A percentile compares a stretch with the other conserved stretches of the same genome.
phyloP scores from a whole-genome alignment of 2,329 filamentous ascomycete genomes.

The Hypoxylon sp. region DNA sequence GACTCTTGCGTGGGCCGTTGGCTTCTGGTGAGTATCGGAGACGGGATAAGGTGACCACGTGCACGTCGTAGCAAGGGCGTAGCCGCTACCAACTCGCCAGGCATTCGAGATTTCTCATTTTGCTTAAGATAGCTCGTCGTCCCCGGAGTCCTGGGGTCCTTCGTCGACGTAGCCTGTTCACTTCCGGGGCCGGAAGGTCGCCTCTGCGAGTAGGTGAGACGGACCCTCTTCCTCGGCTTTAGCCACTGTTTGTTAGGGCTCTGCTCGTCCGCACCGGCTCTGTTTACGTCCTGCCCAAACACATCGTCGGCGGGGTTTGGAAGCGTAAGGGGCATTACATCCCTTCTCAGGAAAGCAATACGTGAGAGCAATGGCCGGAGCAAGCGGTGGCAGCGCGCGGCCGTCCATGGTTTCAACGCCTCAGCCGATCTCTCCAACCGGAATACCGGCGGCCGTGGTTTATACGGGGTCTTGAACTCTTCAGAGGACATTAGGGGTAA shows the following conservation, averaged over 20 bases:
- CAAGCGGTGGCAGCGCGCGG: conserved; percentile 57
- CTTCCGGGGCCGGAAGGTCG: conserved; percentile 23
- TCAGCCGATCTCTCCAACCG: conserved; percentile 36
- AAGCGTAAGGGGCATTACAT: conserved; percentile 39
- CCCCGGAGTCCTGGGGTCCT: conserved; percentile 18
- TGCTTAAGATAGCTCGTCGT: conserved; percentile 35
- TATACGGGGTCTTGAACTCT: conserved; percentile 36
- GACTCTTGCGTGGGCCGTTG: not conserved
- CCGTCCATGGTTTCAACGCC: conserved; percentile 53
- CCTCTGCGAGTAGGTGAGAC: conserved; percentile 49
- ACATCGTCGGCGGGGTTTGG: conserved; percentile 11
- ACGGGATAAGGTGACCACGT: conserved; percentile 43
- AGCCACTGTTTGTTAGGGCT: conserved; percentile 41
- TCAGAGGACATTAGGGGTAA: conserved; percentile 36
- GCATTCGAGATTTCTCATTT: conserved; percentile 23
- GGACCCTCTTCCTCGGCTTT: conserved; percentile 47
- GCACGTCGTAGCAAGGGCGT: conserved; percentile 50
- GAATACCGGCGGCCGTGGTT: conserved; percentile 37
- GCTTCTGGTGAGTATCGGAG: conserved; percentile 28
- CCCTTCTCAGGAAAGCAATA: conserved; percentile 55
- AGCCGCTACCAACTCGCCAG: conserved; percentile 45
- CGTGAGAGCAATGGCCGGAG: conserved; percentile 58
- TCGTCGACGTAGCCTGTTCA: conserved; percentile 4
- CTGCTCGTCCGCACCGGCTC: conserved; percentile 18
- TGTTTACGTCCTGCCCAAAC: conserved; percentile 20